Conservation (phyloP, 2,329 filamentous ascomycete genomes). For the Phyllosticta citribraziliensis region DNA sequence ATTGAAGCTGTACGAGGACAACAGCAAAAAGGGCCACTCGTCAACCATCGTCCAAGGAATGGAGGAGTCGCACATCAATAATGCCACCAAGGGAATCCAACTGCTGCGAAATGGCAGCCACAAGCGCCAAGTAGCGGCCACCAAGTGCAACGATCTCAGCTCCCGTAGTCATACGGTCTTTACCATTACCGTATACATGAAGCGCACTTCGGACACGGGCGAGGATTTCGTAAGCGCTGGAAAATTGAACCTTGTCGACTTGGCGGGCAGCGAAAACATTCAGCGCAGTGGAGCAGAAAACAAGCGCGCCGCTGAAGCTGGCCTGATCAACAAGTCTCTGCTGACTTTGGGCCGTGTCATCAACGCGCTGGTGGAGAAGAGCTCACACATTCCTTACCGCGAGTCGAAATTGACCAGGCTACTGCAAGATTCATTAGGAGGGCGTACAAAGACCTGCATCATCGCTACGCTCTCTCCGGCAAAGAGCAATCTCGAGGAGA, state of each 20-base stretch:
- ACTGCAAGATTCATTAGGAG: slow-evolving; percentile 91
- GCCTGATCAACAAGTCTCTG: slow-evolving; percentile 95
- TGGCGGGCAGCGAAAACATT: slow-evolving; percentile 96
- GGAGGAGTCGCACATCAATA: slow-evolving; percentile 91
- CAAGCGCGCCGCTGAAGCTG: slow-evolving; percentile 90
- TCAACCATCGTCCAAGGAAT: slow-evolving; percentile 91
- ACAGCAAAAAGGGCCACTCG: slow-evolving; percentile 71
- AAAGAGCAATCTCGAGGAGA: slow-evolving; percentile 92
- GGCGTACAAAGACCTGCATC: slow-evolving; percentile 94
- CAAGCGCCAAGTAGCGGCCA: slow-evolving; percentile 95
- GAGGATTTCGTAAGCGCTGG: slow-evolving; percentile 86
- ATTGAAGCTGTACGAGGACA: slow-evolving; percentile 92
- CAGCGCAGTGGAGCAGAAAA: slow-evolving; percentile 95
- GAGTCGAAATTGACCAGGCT: slow-evolving; percentile 94
- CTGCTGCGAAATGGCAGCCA: slow-evolving; percentile 81
- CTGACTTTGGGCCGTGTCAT: slow-evolving; percentile 93
- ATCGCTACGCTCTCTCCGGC: slow-evolving; percentile 94
- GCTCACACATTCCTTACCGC: slow-evolving; percentile 79
- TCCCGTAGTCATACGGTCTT: slow-evolving; percentile 97
- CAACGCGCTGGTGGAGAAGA: slow-evolving; percentile 87
- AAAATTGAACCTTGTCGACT: slow-evolving; percentile 91
- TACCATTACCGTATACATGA: slow-evolving; percentile 86
- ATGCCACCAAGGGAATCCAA: slow-evolving; percentile 74
- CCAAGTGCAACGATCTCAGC: slow-evolving; percentile 98
- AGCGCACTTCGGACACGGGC: slow-evolving; percentile 68